Conservation (phyloP, 2,329 filamentous ascomycete genomes). For the Fusarium setosum region DNA sequence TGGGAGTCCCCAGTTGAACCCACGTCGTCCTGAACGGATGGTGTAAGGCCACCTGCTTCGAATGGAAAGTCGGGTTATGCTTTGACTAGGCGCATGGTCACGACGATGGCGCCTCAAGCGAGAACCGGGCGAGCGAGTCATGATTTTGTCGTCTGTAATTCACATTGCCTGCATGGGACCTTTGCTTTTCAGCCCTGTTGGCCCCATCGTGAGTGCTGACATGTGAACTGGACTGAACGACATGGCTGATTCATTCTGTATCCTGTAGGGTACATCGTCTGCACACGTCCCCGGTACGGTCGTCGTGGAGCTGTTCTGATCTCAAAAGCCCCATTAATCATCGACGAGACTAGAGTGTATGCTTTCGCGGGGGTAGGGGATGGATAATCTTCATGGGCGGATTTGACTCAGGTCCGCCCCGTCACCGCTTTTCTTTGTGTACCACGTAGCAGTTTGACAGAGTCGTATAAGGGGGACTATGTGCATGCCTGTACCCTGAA, state of each 20-base stretch:
- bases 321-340: not conserved
- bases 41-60: slow-evolving; percentile 15
- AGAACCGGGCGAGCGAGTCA: slow-evolving; percentile 20
- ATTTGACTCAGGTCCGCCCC: not conserved
- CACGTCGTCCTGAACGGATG: not conserved
- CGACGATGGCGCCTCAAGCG: slow-evolving; percentile 5
- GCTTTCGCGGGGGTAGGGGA: not conserved
- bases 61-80: slow-evolving; percentile 28
- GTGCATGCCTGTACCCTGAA: slow-evolving; percentile 4
- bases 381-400: not conserved
- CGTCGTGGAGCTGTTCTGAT: not conserved
- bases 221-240: slow-evolving; percentile 3
- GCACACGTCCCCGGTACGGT: not conserved
- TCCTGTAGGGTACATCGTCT: not conserved
- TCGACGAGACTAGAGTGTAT: not conserved
- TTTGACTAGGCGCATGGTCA: slow-evolving; percentile 6
- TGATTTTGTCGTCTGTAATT: slow-evolving; percentile 12
- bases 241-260: not conserved
- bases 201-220: not conserved
- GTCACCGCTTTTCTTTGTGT: slow-evolving; percentile 37
- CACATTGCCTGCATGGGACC: slow-evolving; percentile 21
- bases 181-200: slow-evolving; percentile 13
- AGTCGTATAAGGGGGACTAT: slow-evolving; percentile 17
- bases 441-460: slow-evolving; percentile 37
- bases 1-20: not conserved